Conservation (phyloP, 495 filamentous ascomycete genomes). For the Talaromyces wortmannii region DNA sequence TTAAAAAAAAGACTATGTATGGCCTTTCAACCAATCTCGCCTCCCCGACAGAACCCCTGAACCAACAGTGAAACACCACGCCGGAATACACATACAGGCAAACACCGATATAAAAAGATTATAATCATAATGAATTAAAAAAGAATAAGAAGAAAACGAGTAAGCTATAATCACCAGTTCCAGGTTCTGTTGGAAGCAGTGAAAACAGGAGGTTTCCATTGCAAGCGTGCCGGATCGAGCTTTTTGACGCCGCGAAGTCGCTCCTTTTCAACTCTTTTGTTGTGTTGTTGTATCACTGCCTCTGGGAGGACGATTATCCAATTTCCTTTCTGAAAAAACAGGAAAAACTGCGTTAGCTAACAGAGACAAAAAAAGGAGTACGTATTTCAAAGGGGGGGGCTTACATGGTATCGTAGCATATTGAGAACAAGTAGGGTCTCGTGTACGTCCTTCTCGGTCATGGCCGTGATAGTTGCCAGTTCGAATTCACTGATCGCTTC, state of each 20-base stretch:
- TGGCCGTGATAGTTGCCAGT: constrained; percentile 68
- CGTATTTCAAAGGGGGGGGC: constrained; percentile 10
- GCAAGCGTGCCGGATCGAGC: constrained; percentile 70
- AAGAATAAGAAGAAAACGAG: neutral
- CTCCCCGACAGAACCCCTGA: too few relatives aligned
- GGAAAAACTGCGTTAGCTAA: constrained; percentile 14
- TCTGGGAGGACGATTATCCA: constrained; percentile 86
- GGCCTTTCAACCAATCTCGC: too few relatives aligned
- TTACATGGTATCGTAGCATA: constrained; percentile 83
- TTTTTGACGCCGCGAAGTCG: constrained; percentile 65
- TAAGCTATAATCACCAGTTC: constrained; percentile 64
- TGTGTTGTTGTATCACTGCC: constrained; percentile 69
- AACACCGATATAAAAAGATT: too few relatives aligned
- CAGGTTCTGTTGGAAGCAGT: constrained; percentile 83
- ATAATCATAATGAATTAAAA: neutral
- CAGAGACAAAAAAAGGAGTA: neutral
- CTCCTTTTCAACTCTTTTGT: constrained; percentile 67
- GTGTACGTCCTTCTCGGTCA: constrained; percentile 94
- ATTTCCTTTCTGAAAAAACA: constrained; percentile 63
- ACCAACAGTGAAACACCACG: too few relatives aligned
- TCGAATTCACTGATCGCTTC: constrained; percentile 76
- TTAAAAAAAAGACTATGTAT: too few relatives aligned
- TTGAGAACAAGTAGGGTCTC: constrained; percentile 87
- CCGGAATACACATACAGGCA: too few relatives aligned
- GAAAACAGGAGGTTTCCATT: constrained; percentile 96